Percentiles rank a stretch among this genome's conserved stretches.
phyloP scores from a whole-genome alignment of 371 early-diverging fungal species.

The Actinomortierella ambigua region DNA sequence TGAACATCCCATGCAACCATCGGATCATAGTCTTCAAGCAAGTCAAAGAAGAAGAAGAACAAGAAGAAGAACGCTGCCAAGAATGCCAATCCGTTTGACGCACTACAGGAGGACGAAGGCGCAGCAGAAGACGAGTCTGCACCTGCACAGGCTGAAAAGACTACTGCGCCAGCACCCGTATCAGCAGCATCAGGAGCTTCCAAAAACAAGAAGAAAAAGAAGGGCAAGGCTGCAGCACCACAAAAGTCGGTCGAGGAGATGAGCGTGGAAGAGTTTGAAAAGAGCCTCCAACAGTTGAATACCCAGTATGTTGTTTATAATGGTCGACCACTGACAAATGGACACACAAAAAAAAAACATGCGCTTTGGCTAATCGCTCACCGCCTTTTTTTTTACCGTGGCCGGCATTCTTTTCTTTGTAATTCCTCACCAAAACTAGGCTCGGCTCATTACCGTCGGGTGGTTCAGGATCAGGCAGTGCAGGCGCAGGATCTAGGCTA shows the following conservation, averaged over 20 bases:
- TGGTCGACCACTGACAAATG: conserved; percentile 2
- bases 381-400: conserved; percentile 13
- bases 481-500: conserved; percentile 9
- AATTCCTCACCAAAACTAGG: too few species aligned
- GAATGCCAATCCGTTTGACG: conserved; percentile 27
- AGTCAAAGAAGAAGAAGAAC: conserved; percentile 50
- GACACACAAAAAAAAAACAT: conserved; percentile 4
- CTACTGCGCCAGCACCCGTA: neutral
- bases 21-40: conserved; percentile 30
- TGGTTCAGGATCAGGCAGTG: neutral
- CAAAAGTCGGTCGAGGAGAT: conserved; percentile 55
- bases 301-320: conserved; percentile 45
- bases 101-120: conserved; percentile 22
- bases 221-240: conserved; percentile 47
- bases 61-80: conserved; percentile 24
- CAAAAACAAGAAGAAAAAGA: conserved; percentile 57
- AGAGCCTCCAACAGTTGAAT: conserved; percentile 59
- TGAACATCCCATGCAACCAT: neutral
- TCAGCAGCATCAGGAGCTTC: conserved; percentile 8
- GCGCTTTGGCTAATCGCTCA: neutral
- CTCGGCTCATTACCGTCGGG: conserved; percentile 15
- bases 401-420: conserved; percentile 17
- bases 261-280: conserved; percentile 67
- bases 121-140: neutral
- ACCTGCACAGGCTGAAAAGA: conserved; percentile 1